Conservation (phyloP, 257 asterid genomes). For the Solanum dulcamara region DNA sequence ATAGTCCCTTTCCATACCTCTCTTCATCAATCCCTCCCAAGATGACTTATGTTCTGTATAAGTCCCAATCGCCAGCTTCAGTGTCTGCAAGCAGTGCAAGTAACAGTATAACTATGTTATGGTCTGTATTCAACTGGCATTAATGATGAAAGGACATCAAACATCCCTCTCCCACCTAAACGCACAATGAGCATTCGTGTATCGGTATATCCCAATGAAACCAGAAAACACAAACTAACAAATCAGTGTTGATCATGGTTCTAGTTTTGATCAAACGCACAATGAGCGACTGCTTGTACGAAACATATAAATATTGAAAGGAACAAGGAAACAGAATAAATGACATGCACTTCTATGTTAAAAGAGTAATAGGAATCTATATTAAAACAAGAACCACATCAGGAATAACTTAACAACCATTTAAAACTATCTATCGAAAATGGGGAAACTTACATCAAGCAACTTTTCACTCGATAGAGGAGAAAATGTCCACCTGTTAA, state of each 20-base stretch:
- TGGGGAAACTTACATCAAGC: conserved; percentile 48
- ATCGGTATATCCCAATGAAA: background rate
- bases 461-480: conserved; percentile 64
- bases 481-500: conserved; percentile 85
- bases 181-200: background rate
- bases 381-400: background rate
- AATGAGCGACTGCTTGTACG: background rate
- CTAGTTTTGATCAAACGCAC: background rate
- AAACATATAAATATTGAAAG: background rate
- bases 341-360: background rate
- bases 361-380: background rate
- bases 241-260: background rate
- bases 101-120: background rate
- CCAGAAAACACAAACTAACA: background rate
- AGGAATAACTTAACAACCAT: background rate
- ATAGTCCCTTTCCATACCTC: conserved; percentile 76
- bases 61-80: conserved; percentile 45
- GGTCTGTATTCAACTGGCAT: background rate
- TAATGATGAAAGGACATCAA: background rate
- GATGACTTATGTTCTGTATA: conserved; percentile 61
- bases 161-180: background rate
- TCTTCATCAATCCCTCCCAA: conserved; percentile 77
- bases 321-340: background rate
- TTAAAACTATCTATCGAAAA: background rate
- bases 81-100: conserved; percentile 28